Conservation (phyloP, 495 filamentous ascomycete species). For the Aspergillus taichungensis region DNA sequence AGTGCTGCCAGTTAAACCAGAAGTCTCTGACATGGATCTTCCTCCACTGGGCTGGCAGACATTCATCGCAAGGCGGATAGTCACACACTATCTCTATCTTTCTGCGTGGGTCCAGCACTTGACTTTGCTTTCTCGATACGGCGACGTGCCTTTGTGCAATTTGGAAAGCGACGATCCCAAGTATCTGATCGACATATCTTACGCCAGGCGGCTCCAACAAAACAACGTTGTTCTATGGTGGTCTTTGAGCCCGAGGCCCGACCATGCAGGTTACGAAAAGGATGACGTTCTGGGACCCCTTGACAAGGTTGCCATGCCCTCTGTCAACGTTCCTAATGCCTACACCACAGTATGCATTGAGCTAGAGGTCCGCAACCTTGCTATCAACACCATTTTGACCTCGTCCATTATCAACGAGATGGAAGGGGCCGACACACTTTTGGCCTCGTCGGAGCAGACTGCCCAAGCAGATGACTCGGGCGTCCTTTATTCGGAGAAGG, state of each 20-base stretch:
- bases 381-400: constrained; percentile 95
- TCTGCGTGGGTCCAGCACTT: constrained; percentile 89
- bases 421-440: constrained; percentile 65
- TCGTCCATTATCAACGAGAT: constrained; percentile 97
- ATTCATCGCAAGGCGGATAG: constrained; percentile 75
- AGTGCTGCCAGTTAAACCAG: constrained; percentile 66
- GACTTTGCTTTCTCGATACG: constrained; percentile 78
- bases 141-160: constrained; percentile 91
- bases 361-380: constrained; percentile 83
- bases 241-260: constrained; percentile 75
- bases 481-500: constrained; percentile 76
- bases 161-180: constrained; percentile 87
- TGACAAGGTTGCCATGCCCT: constrained; percentile 90
- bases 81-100: constrained; percentile 82
- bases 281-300: constrained; percentile 79
- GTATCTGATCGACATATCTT: constrained; percentile 92
- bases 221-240: constrained; percentile 98
- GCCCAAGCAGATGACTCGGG: constrained; percentile 52
- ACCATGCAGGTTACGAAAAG: constrained; percentile 93
- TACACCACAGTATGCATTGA: constrained; percentile 98
- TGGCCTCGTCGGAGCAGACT: constrained; percentile 55
- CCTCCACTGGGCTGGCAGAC: constrained; percentile 91
- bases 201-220: constrained; percentile 79
- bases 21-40: constrained; percentile 75
- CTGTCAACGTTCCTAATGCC: constrained; percentile 82